Conservation (phyloP, 1,139 yeast species). For the Nematodospora anomalae region DNA sequence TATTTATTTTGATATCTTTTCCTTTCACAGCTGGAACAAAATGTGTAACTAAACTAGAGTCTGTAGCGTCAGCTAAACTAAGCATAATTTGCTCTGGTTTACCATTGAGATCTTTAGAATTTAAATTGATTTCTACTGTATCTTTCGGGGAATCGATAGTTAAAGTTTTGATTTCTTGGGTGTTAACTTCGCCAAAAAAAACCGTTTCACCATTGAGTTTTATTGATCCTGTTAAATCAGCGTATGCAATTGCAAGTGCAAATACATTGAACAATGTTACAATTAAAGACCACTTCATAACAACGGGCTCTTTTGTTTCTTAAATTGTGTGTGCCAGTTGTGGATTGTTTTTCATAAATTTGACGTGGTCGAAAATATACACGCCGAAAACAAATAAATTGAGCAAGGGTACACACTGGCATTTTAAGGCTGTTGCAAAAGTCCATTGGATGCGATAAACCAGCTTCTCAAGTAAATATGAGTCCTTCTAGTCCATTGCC, state of each 20-base stretch:
- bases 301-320: neutral
- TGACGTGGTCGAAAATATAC: conserved; percentile 14
- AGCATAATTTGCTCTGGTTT: conserved; percentile 31
- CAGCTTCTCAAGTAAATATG: conserved; percentile 4
- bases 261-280: conserved; percentile 13
- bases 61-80: conserved; percentile 24
- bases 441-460: neutral
- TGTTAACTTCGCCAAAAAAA: conserved; percentile 37
- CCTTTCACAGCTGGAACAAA: conserved; percentile 25
- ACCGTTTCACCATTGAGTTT: conserved; percentile 26
- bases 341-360: conserved; percentile 4
- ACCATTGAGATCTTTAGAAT: conserved; percentile 15
- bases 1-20: conserved; percentile 24
- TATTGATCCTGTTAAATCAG: conserved; percentile 30
- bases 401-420: neutral
- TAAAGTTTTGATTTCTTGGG: conserved; percentile 36
- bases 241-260: conserved; percentile 22
- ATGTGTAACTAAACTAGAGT: conserved; percentile 26
- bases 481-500: conserved; percentile 12
- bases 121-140: conserved; percentile 29
- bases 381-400: too few species aligned
- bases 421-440: neutral
- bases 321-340: neutral
- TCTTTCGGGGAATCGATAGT: conserved; percentile 35
- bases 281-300: conserved; percentile 16